phyloP scores from a whole-genome alignment of 164 flowering plant species.

The Kalanchoe fedtschenkoi region DNA sequence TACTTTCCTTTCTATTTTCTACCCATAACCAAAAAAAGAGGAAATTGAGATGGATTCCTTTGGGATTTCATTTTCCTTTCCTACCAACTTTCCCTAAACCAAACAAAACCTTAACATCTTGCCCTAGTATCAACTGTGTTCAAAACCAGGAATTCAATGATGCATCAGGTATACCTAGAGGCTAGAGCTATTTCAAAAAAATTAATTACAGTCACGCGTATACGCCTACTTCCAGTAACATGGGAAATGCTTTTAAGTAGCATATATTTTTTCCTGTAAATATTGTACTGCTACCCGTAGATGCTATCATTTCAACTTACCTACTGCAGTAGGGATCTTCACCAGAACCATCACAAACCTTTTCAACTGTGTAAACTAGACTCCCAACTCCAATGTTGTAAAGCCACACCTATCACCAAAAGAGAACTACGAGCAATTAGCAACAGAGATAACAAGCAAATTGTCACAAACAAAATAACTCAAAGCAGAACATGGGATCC shows the following conservation, averaged over 20 bases:
- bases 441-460: neutral
- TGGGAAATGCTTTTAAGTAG: neutral
- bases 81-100: too few relatives aligned
- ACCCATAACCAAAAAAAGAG: too few relatives aligned
- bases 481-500: neutral
- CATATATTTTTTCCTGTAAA: neutral
- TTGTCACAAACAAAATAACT: neutral
- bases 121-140: too few relatives aligned
- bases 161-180: too few relatives aligned
- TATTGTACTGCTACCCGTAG: too few relatives aligned
- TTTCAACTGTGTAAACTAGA: slow-evolving; percentile 5
- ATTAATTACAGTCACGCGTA: too few relatives aligned
- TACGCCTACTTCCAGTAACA: neutral
- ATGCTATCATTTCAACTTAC: neutral
- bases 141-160: too few relatives aligned
- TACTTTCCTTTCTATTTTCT: too few relatives aligned
- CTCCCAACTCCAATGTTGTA: slow-evolving; percentile 6
- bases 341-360: slow-evolving; percentile 8
- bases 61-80: too few relatives aligned
- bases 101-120: too few relatives aligned
- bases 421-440: neutral
- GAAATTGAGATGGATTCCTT: too few relatives aligned
- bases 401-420: slow-evolving; percentile 4
- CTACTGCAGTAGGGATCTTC: slow-evolving; percentile 9
- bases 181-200: too few relatives aligned